Evolutionary conservation across 345 rosid species (phyloP), one percentile per base, ranked within the genome.

Genomic region (Nasturtium officinale): DNA sequence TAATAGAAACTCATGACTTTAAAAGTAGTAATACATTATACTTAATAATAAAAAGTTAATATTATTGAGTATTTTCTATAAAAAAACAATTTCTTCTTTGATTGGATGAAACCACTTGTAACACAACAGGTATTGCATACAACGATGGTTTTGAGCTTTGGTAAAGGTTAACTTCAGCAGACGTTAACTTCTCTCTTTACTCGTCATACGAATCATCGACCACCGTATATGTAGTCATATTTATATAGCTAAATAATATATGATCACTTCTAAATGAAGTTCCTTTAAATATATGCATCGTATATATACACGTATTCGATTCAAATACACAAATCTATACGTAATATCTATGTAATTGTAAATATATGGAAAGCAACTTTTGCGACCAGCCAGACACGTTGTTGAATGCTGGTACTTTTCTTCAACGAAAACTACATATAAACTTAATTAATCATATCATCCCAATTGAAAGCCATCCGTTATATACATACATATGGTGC

Each of bases 361-460:
- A 10, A 12, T 23, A 20, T 11, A 51, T 40, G 12, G 20, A 58
- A 69, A 63, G 47, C 17, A 71, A 56, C 48, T 71, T 57, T 65
- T 57, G 61, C 46, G 65, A 57, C 72, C 76, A 70, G 64, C 76
- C 72, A 70, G 47, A 70, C 80, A 48, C 80, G 66, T 69, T 63
- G 71, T 56, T 70, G 56, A 57, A 48, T 50, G 71, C 75, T 55
- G 28, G 38, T 43, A 70, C 75, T 76, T 76, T 70, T 70, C 5
- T 16, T 70, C 17, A 46, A 46, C n/a, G n/a, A 56, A 58, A 58
- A 47, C 18, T 28, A 35, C 33, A 65, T 26, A 47, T 43, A 40
- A 47, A 58, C 67, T 74, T 74, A 58, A 26, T 66, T 38, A 48
- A 74, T 67, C 61, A 50, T 74, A 38, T 58, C 73, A 74, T 74